phyloP scores from a whole-genome alignment of 176 grass and related monocot species.

The Aegilops tauschii region DNA sequence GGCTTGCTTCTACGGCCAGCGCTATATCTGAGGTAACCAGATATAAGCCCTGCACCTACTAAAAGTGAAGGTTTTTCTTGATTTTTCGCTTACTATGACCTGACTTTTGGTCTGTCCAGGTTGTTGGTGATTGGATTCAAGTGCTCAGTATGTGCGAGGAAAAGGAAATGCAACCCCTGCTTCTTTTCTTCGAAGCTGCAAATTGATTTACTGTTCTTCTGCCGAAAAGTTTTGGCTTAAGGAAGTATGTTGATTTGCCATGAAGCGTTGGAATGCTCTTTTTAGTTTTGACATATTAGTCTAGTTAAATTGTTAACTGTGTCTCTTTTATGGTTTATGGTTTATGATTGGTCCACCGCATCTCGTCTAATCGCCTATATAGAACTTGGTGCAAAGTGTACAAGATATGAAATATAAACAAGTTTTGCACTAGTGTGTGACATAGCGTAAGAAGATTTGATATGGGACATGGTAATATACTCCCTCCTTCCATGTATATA shows the following conservation, averaged over 20 bases:
- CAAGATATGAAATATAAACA: too few species aligned
- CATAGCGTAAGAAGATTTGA: too few species aligned
- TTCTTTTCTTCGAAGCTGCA: slow-evolving; percentile 86
- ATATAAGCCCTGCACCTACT: neutral
- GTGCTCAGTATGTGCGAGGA: slow-evolving; percentile 80
- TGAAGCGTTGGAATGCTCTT: neutral
- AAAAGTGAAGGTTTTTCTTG: neutral
- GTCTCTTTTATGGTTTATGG: neutral
- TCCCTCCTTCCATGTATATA: too few species aligned
- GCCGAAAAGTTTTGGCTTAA: neutral
- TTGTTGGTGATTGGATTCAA: slow-evolving; percentile 76
- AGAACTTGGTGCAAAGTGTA: too few species aligned
- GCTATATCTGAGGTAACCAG: slow-evolving; percentile 79
- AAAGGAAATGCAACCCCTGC: slow-evolving; percentile 79
- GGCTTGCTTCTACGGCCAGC: slow-evolving; percentile 92
- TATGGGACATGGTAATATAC: too few species aligned
- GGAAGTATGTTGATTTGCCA: neutral
- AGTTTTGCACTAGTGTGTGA: too few species aligned
- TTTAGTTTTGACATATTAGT: neutral
- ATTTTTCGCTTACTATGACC: neutral
- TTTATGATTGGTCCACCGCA: too few species aligned
- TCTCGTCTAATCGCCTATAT: too few species aligned
- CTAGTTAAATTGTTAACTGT: neutral
- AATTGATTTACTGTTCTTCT: slow-evolving; percentile 41
- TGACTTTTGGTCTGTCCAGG: slow-evolving; percentile 41